phyloP scores from a whole-genome alignment of 331 rosid species.

The Quercus tomentella region DNA sequence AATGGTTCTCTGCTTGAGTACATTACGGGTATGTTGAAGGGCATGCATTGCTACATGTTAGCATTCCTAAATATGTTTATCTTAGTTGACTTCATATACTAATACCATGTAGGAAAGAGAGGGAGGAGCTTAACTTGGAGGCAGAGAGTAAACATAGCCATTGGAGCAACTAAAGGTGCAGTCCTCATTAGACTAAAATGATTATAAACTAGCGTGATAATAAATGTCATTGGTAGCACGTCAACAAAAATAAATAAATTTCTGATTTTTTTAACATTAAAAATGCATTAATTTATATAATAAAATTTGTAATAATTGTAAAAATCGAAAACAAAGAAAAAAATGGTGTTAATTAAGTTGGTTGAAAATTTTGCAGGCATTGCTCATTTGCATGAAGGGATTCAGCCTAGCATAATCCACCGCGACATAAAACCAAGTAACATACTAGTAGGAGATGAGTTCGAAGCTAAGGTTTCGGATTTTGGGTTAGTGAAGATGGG shows the following conservation, averaged over 20 bases:
- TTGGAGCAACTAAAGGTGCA: constrained; percentile 79
- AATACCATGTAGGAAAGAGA: constrained; percentile 36
- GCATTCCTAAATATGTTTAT: background rate
- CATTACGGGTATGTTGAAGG: constrained; percentile 49
- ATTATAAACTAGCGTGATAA: too few species aligned
- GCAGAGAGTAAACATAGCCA: constrained; percentile 70
- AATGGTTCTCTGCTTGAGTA: constrained; percentile 76
- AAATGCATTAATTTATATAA: too few species aligned
- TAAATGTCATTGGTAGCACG: too few species aligned
- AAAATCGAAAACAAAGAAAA: background rate
- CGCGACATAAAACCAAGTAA: constrained; percentile 82
- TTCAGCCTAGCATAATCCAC: constrained; percentile 65
- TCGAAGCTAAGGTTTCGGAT: constrained; percentile 81
- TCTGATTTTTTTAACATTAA: too few species aligned
- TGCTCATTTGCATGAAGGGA: constrained; percentile 72
- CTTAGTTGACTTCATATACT: background rate
- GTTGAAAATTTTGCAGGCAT: constrained; percentile 40
- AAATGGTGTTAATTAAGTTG: background rate
- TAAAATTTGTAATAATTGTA: too few species aligned
- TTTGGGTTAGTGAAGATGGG: constrained; percentile 75
- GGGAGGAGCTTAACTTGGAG: constrained; percentile 70
- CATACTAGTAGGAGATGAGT: constrained; percentile 67
- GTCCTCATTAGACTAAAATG: too few species aligned
- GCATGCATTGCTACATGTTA: background rate
- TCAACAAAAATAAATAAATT: too few species aligned